Conservation (phyloP, 2,329 filamentous ascomycete species). For the Penicillium sp. region DNA sequence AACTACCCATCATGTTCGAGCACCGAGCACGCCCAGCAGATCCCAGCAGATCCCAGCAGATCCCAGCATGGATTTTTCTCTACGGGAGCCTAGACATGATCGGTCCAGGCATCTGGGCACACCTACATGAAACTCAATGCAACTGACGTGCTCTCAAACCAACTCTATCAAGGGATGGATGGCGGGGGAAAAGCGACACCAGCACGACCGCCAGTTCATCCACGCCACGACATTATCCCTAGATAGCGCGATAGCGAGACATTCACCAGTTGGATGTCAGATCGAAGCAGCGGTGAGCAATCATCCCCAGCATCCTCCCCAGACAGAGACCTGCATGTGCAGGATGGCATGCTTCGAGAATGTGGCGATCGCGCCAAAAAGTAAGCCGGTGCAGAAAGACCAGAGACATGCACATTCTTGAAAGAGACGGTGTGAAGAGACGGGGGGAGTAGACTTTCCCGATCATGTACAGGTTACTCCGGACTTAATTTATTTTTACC, state of each 20-base stretch:
- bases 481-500: background rate
- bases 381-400: slow-evolving; percentile 2
- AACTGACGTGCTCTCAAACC: background rate
- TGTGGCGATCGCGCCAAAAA: slow-evolving; percentile 11
- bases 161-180: slow-evolving; percentile 1
- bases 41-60: background rate
- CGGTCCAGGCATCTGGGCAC: slow-evolving; percentile 9
- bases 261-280: background rate
- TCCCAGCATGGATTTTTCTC: background rate
- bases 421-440: slow-evolving; percentile 14
- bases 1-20: background rate
- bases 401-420: slow-evolving; percentile 13
- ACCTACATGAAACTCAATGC: slow-evolving; percentile 6
- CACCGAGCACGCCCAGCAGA: background rate
- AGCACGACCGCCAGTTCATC: slow-evolving; percentile 1
- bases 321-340: background rate
- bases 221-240: slow-evolving; percentile 5
- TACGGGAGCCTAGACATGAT: slow-evolving; percentile 1
- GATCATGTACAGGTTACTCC: background rate
- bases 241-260: slow-evolving; percentile 1
- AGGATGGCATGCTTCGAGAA: slow-evolving; percentile 21
- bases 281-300: slow-evolving; percentile 16
- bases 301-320: slow-evolving; percentile 4
- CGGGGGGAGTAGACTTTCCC: background rate
- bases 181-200: background rate